These are phyloP conservation scores for Ophiobolus disseminans DNA, from an alignment of 2,329 filamentous ascomycete species.

Conservation along the genomic window DNA sequence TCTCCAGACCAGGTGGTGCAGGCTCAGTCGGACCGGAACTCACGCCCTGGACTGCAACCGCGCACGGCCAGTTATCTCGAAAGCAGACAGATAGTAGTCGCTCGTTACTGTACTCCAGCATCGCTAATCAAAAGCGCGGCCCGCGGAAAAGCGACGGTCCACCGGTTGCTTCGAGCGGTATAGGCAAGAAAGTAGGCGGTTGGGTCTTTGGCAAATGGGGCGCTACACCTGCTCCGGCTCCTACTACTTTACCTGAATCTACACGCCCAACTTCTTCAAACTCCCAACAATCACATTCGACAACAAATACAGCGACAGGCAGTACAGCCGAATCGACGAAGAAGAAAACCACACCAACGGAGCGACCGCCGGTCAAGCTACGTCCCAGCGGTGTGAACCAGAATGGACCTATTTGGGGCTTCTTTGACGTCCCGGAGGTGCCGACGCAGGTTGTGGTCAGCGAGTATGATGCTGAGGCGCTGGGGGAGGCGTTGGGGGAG, in stretches of 20 bases:
- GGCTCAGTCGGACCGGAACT: slow-evolving; percentile 50
- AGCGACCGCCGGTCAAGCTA: slow-evolving; percentile 15
- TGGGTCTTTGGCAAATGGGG: slow-evolving; percentile 72
- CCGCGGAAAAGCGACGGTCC: slow-evolving; percentile 24
- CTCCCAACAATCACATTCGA: slow-evolving; percentile 31
- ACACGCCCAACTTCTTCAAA: slow-evolving; percentile 27
- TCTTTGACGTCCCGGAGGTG: slow-evolving; percentile 45
- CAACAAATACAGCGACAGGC: slow-evolving; percentile 14
- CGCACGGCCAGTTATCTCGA: slow-evolving; percentile 60
- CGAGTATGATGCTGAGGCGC: slow-evolving; percentile 48
- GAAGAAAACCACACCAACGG: slow-evolving; percentile 17
- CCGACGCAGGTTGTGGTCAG: slow-evolving; percentile 44
- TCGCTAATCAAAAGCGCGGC: slow-evolving; percentile 36
- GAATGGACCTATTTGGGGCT: slow-evolving; percentile 48
- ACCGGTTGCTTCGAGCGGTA: slow-evolving; percentile 23
- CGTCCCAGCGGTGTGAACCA: slow-evolving; percentile 49
- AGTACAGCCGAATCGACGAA: slow-evolving; percentile 9
- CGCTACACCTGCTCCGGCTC: slow-evolving; percentile 57
- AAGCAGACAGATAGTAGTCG: slow-evolving; percentile 61
- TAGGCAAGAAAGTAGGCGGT: slow-evolving; percentile 64
- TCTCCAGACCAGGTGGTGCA: slow-evolving; percentile 55
- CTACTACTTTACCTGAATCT: slow-evolving; percentile 19
- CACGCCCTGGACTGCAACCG: slow-evolving; percentile 55
- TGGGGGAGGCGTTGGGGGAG: slow-evolving; percentile 47
- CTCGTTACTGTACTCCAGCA: slow-evolving; percentile 52